Evolutionary conservation across 2,329 filamentous ascomycete species (phyloP), one percentile per base, ranked within the genome.

Genomic region (Paramyrothecium roridum): DNA sequence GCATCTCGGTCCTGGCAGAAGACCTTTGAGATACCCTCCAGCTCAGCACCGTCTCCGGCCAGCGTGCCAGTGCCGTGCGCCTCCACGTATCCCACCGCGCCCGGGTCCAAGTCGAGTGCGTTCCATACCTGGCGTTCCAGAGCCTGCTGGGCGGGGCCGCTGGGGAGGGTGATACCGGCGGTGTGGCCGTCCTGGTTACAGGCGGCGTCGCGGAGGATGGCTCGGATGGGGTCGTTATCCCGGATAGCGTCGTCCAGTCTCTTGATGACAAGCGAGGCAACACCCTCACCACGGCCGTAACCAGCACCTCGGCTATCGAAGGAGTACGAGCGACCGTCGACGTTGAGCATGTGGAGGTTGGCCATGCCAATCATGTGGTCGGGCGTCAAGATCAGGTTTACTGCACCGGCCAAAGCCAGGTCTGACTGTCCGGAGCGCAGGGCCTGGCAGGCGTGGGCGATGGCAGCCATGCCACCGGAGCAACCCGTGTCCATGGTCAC

Each of bases 231-330:
- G 59, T 80, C 81, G 19, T 79, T 78, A 56, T 82, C 81, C 46
- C 64, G 68, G 34, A 83, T 65, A 6, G 83, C 83, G 55, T 81
- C 74, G 33, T 77, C 73, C 1, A 86, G 71, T 1, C 74, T 76
- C 68, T 86, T 86, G 13, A 87, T 63, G 13, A 85, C 63, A 3
- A 87, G 57, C 48, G 78, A 71, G 8, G 72, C 80, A 34, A 78
- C 76, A 3, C 82, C 83, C 60, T 87, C 84, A 16, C 82, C 84
- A 11, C 84, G 76, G 0, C 77, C 82, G 59, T 84, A 88, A 0
- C 85, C 85, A 47, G 3, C 48, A 62, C 58, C 10, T 56, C 56
- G n/a, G 53, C 61, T 45, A 63, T 66, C 46, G 48, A 56, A 52
- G 55, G 78, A 80, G 50, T 73, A 74, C 30, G 75, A 82, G 30